Evolutionary conservation across 1,284 basidiomycete genomes (phyloP).

Genomic region (Caloboletus inedulis): DNA sequence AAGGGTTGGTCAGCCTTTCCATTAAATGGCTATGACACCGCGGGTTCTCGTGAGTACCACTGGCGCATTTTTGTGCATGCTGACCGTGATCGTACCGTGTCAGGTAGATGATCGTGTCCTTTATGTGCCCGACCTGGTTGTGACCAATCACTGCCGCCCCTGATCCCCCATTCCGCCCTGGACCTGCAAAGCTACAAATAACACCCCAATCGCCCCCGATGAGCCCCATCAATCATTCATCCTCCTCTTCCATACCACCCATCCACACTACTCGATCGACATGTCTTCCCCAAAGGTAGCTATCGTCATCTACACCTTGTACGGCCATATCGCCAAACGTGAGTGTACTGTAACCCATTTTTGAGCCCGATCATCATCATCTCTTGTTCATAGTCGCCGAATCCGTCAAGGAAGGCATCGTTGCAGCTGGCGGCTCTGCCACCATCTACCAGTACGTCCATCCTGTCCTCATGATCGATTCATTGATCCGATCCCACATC

Average conservation of each 20-base stretch:
- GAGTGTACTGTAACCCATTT: constrained; percentile 2
- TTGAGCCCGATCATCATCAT: background rate
- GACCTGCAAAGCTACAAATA: constrained; percentile 20
- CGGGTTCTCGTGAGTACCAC: constrained; percentile 13
- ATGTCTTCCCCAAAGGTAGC: constrained; percentile 38
- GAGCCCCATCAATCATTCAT: background rate
- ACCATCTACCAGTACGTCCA: constrained; percentile 42
- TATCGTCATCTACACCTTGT: constrained; percentile 49
- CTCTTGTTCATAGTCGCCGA: constrained; percentile 43
- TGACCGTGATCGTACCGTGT: background rate
- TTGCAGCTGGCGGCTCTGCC: constrained; percentile 45
- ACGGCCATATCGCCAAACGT: constrained; percentile 46
- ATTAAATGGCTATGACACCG: background rate
- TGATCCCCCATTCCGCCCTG: background rate
- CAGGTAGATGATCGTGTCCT: constrained; percentile 11
- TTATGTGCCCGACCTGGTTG: constrained; percentile 10
- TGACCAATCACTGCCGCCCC: background rate
- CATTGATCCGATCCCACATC: background rate
- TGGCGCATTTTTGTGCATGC: constrained; percentile 12
- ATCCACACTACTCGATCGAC: background rate
- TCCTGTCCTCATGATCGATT: background rate
- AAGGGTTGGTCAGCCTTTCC: background rate
- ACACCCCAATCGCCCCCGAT: background rate
- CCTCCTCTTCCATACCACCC: background rate
- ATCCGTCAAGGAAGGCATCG: constrained; percentile 46